Evolutionary conservation across 2,329 filamentous ascomycete genomes (phyloP), one percentile per base, ranked within the genome.

Genomic region (Fusarium irregulare): DNA sequence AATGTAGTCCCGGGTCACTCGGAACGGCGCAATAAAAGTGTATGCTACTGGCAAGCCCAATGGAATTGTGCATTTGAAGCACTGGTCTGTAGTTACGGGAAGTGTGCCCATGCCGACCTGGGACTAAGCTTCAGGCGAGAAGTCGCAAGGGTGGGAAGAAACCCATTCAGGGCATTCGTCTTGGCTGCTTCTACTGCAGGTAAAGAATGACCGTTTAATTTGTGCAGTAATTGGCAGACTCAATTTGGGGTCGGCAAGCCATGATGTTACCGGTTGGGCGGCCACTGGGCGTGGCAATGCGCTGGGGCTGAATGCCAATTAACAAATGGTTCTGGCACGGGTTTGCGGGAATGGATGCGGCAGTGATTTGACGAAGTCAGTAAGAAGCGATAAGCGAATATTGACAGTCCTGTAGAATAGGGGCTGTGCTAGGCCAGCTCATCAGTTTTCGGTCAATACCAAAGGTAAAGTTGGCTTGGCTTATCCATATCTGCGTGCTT

Each of bases 261-360:
- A 55, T 49, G 67, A 68, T 56, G 54, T 53, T 55, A 54, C 55
- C 56, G 48, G 50, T 30, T 58, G 57, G 25, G 48, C 49, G 64
- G 66, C 59, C 60, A 68, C 34, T 48, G 56, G 63, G 59, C 62
- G 49, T 64, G 57, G 62, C 54, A 68, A 73, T 75, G 61, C 64
- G 55, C 58, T 56, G 66, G 60, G 73, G 73, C 73, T 75, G 73
- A 75, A 68, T 63, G 32, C 25, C 40, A 60, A 56, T 60, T 21
- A 50, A 32, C 62, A 63, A 67, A 67, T 63, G 56, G 55, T 55
- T 64, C 60, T 64, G 50, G 55, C 70, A 72, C 66, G 66, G 50
- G 70, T 53, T 65, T 55, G 53, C 56, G 56, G 57, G 55, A 68
- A 60, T 73, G 69, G 71, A 70, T 64, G 69, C 63, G 66, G 63